Base-by-base conservation (phyloP, 2,329 filamentous ascomycete species). In the Fusarium algeriense region DNA sequence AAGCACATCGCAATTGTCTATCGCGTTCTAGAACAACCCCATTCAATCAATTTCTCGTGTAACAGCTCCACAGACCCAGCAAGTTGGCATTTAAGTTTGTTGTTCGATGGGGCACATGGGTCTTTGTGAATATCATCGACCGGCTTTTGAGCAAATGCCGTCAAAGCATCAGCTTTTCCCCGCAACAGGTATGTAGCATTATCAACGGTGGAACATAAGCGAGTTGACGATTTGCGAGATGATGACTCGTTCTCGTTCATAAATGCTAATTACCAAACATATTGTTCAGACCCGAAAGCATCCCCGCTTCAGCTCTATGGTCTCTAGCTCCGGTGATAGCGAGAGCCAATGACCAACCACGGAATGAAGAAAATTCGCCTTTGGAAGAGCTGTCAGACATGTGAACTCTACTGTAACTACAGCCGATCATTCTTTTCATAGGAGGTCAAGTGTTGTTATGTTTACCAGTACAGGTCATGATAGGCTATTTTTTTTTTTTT, bases 281-380 rank as follows among this genome's bases (percentile, higher is more conserved):
- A 26, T n/a, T 20, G 26, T 23, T 15, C 50, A 62, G 38, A 43
- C 35, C 43, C 43, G 32, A 41, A 62, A 55, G 34, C 41, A 41
- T 59, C 68, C 30, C 52, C 44, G 62, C 34, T 41, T 34, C 49
- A 32, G 41, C 35, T 40, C 34, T 57, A 55, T 40, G 28, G 15
- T 40, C 34, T 41, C 34, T 73, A 66, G 63, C 65, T 67, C 50
- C 67, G 60, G 67, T 41, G 58, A 73, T 50, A 59, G 65, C 60
- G 57, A 71, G 37, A 56, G 40, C 37, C 65, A 64, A 70, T 52
- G 52, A 46, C 57, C 46, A 52, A 45, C 35, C 6, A 41, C 26
- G 37, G 40, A 49, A 41, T 53, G 45, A 44, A 50, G 41, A 58
- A 44, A 32, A 58, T 56, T 61, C 73, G 71, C 69, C 73, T 62